Conservation (phyloP, 257 asterid species). For the Ophiorrhiza pumila region DNA sequence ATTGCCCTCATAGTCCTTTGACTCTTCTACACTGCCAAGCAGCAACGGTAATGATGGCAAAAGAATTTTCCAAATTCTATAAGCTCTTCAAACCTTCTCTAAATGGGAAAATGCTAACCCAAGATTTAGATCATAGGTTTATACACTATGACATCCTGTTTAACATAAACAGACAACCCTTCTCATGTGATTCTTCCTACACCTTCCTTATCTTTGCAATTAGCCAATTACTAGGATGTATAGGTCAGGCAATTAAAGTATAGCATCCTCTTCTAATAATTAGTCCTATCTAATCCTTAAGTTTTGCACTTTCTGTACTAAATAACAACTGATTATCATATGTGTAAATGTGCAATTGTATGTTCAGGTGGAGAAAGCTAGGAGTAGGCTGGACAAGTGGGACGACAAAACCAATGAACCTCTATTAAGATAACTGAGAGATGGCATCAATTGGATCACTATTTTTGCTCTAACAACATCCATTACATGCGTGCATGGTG, state of each 20-base stretch:
- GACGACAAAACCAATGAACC: background rate
- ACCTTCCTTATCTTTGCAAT: background rate
- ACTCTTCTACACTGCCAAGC: no score
- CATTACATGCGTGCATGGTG: no score
- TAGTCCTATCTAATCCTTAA: background rate
- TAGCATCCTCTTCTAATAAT: no score
- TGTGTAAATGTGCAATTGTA: background rate
- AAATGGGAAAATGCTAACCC: background rate
- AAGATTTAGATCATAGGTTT: background rate
- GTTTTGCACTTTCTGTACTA: background rate
- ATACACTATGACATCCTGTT: background rate
- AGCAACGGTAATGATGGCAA: background rate
- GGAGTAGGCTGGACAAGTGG: slow-evolving; percentile 25
- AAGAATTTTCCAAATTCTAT: background rate
- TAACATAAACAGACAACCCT: no score
- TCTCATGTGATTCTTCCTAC: no score
- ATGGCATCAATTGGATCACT: background rate
- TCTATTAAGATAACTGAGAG: background rate
- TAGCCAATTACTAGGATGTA: no score
- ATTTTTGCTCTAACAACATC: no score
- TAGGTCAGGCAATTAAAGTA: background rate
- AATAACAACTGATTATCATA: background rate
- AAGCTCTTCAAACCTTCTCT: background rate
- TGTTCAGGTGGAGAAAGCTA: slow-evolving; percentile 32
- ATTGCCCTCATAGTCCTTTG: no score